Percentiles rank a stretch among this genome's conserved stretches.
Evolutionary conservation across 2,329 filamentous ascomycete species (phyloP).

Genomic region (Pleurostoma richardsiae): DNA sequence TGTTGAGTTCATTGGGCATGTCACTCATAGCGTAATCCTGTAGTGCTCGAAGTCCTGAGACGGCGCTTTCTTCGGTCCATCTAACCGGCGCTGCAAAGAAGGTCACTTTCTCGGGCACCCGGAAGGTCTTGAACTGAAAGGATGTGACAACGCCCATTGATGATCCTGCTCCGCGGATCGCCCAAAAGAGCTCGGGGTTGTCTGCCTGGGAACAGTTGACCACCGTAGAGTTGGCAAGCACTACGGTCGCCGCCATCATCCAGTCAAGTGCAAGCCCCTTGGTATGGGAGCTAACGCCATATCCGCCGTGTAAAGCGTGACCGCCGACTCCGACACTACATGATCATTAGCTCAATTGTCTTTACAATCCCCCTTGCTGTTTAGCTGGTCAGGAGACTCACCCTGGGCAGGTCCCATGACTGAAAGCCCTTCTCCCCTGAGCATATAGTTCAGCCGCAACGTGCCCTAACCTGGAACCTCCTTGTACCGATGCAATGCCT

Average conservation of each 20-base stretch:
- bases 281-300: conserved; percentile 29
- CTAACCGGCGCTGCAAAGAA: conserved; percentile 20
- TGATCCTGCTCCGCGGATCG: conserved; percentile 32
- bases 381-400: conserved; percentile 16
- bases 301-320: conserved; percentile 33
- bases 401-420: conserved; percentile 50
- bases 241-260: conserved; percentile 26
- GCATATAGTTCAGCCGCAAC: conserved; percentile 32
- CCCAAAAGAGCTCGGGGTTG: conserved; percentile 36
- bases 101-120: conserved; percentile 24
- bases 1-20: conserved; percentile 34
- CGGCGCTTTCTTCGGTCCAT: conserved; percentile 19
- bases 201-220: conserved; percentile 24
- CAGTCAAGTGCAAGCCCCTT: conserved; percentile 28
- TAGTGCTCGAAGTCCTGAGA: conserved; percentile 18
- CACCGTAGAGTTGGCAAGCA: conserved; percentile 29
- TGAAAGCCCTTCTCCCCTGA: conserved; percentile 33
- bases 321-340: conserved; percentile 31
- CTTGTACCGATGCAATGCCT: conserved; percentile 36
- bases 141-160: conserved; percentile 33
- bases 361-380: not conserved
- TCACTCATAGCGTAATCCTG: conserved; percentile 21
- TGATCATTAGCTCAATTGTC: not conserved
- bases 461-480: conserved; percentile 45
- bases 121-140: conserved; percentile 33